Conservation (phyloP, 2,329 filamentous ascomycete species). For the Dothideomycetidae sp. region DNA sequence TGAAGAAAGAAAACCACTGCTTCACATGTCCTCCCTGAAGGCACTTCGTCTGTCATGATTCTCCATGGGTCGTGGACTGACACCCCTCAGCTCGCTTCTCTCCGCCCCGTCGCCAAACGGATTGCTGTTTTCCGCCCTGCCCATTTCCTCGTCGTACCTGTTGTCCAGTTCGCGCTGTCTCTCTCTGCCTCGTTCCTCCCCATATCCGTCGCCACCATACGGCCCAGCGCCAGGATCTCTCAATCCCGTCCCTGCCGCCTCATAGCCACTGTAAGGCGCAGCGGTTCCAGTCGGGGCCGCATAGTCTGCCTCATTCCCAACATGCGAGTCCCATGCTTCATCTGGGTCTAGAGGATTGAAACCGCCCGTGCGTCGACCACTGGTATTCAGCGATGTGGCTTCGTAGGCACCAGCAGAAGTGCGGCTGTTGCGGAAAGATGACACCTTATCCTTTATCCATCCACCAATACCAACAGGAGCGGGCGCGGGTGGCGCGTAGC, state of each 20-base stretch:
- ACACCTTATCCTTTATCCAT: constrained; percentile 57
- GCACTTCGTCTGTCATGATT: constrained; percentile 51
- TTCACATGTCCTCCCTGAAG: constrained; percentile 55
- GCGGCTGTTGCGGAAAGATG: constrained; percentile 49
- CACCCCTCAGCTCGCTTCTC: constrained; percentile 50
- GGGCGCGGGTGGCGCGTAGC: constrained; percentile 37
- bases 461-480: constrained; percentile 50
- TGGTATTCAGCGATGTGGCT: constrained; percentile 18
- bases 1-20: too few species aligned
- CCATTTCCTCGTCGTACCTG: constrained; percentile 33
- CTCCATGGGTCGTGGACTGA: constrained; percentile 57
- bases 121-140: constrained; percentile 30
- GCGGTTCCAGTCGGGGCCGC: constrained; percentile 34
- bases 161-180: constrained; percentile 32
- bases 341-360: constrained; percentile 64
- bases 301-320: constrained; percentile 55
- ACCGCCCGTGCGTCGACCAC: constrained; percentile 32
- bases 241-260: constrained; percentile 60
- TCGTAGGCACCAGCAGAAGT: constrained; percentile 44
- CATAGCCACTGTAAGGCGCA: constrained; percentile 47
- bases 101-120: constrained; percentile 60
- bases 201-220: constrained; percentile 27
- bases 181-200: constrained; percentile 23
- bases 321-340: constrained; percentile 71
- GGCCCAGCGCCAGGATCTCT: constrained; percentile 29